Evolutionary conservation across 139 green algal genomes (phyloP).

Genomic region (Chlorokybus atmophyticus): DNA sequence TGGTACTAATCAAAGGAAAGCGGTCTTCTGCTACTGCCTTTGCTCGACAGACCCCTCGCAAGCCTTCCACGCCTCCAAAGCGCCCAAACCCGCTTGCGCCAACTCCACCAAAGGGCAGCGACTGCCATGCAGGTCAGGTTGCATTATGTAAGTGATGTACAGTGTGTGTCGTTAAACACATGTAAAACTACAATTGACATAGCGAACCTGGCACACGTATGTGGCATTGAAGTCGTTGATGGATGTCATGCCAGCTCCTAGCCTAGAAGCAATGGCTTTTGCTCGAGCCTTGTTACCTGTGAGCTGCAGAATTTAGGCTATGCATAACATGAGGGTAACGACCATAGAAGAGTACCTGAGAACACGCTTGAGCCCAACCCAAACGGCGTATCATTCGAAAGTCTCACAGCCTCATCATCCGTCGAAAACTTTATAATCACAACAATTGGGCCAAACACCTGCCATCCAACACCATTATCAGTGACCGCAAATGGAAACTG

Average conservation of each 20-base stretch:
- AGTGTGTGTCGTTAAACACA: neutral
- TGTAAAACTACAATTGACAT: neutral
- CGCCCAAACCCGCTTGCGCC: conserved; percentile 89
- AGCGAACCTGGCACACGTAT: conserved; percentile 71
- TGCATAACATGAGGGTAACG: neutral
- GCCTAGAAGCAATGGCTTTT: conserved; percentile 36
- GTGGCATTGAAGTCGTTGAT: conserved; percentile 94
- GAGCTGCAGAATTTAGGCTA: neutral
- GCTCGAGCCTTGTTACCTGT: conserved; percentile 22
- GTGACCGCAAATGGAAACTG: too few relatives aligned
- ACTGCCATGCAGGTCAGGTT: conserved; percentile 40
- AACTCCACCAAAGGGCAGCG: conserved; percentile 92
- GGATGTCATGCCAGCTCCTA: conserved; percentile 68
- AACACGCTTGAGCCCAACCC: conserved; percentile 86
- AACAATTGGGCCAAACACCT: conserved; percentile 93
- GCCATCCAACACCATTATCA: too few relatives aligned
- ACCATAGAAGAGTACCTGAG: conserved; percentile 30
- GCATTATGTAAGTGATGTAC: neutral
- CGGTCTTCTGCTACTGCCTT: conserved; percentile 67
- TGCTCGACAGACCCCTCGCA: conserved; percentile 69
- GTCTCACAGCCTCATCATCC: conserved; percentile 73
- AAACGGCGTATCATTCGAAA: conserved; percentile 92
- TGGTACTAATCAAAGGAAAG: conserved; percentile 63
- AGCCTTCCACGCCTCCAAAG: conserved; percentile 85
- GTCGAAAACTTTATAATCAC: conserved; percentile 27